phyloP scores from a whole-genome alignment of 2,329 filamentous ascomycete genomes.

The Ophiobolus disseminans region DNA sequence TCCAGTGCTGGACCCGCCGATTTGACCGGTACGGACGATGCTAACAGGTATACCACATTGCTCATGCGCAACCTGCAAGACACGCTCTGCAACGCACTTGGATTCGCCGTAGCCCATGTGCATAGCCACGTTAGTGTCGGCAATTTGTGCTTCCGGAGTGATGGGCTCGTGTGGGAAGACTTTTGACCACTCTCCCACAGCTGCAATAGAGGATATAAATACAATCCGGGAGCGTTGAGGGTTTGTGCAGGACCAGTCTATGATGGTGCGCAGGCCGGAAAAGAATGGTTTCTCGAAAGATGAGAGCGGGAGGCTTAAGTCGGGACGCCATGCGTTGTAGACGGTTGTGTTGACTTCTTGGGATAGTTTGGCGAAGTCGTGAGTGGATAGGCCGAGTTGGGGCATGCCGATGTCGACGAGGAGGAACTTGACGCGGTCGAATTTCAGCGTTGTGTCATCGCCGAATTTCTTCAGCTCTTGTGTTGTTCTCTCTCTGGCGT shows the following conservation, averaged over 20 bases:
- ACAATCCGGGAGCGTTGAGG: constrained; percentile 9
- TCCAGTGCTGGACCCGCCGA: constrained; percentile 10
- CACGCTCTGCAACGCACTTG: constrained; percentile 33
- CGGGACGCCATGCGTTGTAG: too few relatives aligned
- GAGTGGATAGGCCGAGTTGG: too few relatives aligned
- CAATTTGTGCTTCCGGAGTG: constrained; percentile 24
- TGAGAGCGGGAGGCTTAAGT: constrained; percentile 33
- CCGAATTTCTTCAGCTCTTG: neutral
- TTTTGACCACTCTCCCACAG: constrained; percentile 18
- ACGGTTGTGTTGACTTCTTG: too few relatives aligned
- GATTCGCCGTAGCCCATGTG: constrained; percentile 48
- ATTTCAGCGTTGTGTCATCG: neutral
- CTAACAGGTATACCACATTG: constrained; percentile 9
- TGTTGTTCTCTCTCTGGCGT: constrained; percentile 11
- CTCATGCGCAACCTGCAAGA: constrained; percentile 11
- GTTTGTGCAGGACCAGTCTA: constrained; percentile 2
- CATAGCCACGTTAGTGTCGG: constrained; percentile 33
- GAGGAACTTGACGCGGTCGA: neutral
- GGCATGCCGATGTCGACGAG: neutral
- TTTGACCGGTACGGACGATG: constrained; percentile 22
- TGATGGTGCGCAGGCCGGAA: constrained; percentile 15
- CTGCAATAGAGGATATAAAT: constrained; percentile 24
- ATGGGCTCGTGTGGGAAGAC: constrained; percentile 1
- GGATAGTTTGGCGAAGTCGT: too few relatives aligned
- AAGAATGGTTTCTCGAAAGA: constrained; percentile 32